phyloP scores from a whole-genome alignment of 495 filamentous ascomycete species.

The Aspergillus coremiiformis region DNA sequence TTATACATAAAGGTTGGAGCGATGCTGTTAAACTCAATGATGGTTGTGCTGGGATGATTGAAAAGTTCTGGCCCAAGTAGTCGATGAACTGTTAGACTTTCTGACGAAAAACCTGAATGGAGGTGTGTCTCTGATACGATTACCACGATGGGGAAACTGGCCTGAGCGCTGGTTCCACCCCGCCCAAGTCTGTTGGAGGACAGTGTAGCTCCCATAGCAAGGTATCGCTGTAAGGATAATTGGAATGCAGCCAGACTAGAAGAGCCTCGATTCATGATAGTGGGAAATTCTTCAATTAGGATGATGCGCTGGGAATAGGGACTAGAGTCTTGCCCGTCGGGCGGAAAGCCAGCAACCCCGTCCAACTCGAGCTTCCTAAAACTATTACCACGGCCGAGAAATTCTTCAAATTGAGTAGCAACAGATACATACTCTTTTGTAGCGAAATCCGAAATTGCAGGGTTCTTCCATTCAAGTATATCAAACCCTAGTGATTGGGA shows the following conservation, averaged over 20 bases:
- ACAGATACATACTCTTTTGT: conserved; percentile 55
- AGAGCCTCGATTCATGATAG: conserved; percentile 62
- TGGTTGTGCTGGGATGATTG: conserved; percentile 62
- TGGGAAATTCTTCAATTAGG: conserved; percentile 91
- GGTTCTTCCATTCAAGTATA: conserved; percentile 87
- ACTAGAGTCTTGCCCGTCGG: background rate
- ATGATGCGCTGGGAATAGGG: conserved; percentile 45
- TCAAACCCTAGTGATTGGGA: conserved; percentile 64
- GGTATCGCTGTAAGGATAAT: conserved; percentile 61
- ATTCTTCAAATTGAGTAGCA: conserved; percentile 81
- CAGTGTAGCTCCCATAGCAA: conserved; percentile 46
- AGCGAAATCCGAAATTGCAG: conserved; percentile 49
- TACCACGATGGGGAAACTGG: conserved; percentile 71
- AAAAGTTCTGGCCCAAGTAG: conserved; percentile 79
- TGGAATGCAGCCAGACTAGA: conserved; percentile 66
- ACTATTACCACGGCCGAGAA: conserved; percentile 66
- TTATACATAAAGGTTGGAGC: conserved; percentile 81
- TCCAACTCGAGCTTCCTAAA: conserved; percentile 67
- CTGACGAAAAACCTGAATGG: conserved; percentile 63
- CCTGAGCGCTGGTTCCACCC: background rate
- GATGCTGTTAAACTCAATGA: conserved; percentile 87
- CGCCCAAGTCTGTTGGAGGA: conserved; percentile 28
- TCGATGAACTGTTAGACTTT: conserved; percentile 85
- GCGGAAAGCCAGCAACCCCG: background rate
- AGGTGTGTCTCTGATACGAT: conserved; percentile 83